Percentiles rank a stretch among this genome's conserved stretches.
Conservation (phyloP, 805 yeast genomes). For the Cyberlindnera euphorbiiphila region DNA sequence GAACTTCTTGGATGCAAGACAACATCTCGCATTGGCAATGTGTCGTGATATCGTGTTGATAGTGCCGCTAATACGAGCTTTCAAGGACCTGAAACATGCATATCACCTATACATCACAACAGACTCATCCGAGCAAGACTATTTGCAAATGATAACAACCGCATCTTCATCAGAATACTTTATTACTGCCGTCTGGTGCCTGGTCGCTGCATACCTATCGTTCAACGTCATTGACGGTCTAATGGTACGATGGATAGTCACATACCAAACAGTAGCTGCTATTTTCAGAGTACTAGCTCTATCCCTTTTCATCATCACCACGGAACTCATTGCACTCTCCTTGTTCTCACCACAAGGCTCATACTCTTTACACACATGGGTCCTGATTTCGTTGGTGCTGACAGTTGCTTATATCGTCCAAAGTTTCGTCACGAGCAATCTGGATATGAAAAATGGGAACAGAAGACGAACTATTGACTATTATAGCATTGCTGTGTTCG, state of each 20-base stretch:
- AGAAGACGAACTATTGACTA: conserved; percentile 68
- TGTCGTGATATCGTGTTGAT: conserved; percentile 74
- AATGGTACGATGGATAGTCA: conserved; percentile 92
- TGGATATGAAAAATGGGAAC: conserved; percentile 39
- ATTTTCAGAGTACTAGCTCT: conserved; percentile 81
- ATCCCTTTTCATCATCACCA: conserved; percentile 66
- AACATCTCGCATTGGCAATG: conserved; percentile 71
- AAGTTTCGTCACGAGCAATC: conserved; percentile 79
- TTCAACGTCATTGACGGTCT: conserved; percentile 83
- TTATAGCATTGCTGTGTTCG: conserved; percentile 87
- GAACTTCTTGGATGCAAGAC: conserved; percentile 67
- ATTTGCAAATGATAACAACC: conserved; percentile 35
- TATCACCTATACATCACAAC: conserved; percentile 6
- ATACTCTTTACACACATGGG: conserved; percentile 86
- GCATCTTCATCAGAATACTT: conserved; percentile 77
- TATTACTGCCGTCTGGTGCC: conserved; percentile 87
- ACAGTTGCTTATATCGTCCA: conserved; percentile 81
- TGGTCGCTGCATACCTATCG: conserved; percentile 81
- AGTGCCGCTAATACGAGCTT: conserved; percentile 57
- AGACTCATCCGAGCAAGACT: conserved; percentile 4
- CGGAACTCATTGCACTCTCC: conserved; percentile 63
- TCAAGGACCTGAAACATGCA: conserved; percentile 35
- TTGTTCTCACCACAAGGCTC: conserved; percentile 68
- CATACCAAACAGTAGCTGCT: conserved; percentile 84
- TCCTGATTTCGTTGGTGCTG: conserved; percentile 77